Evolutionary conservation across 208 protist genomes (phyloP).

Genomic region (Trypanosoma avium): DNA sequence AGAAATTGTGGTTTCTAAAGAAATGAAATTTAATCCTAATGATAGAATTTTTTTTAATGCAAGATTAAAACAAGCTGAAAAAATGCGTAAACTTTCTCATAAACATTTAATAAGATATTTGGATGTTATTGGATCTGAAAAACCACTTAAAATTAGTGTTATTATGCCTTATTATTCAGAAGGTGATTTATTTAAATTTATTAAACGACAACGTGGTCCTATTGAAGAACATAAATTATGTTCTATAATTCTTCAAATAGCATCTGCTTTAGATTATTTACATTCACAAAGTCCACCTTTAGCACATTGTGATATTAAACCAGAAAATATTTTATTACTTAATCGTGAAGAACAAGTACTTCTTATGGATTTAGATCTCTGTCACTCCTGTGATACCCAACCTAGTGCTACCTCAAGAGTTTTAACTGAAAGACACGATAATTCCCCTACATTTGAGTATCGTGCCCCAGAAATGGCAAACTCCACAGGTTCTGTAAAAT

Average conservation of each 20-base stretch:
- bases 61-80: conserved; percentile 58
- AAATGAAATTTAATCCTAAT: conserved; percentile 63
- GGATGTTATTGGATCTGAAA: conserved; percentile 55
- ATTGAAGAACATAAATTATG: conserved; percentile 68
- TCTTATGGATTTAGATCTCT: conserved; percentile 87
- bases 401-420: conserved; percentile 33
- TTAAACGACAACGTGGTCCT: conserved; percentile 48
- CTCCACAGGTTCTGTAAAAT: conserved; percentile 56
- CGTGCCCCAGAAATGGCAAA: conserved; percentile 56
- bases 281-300: conserved; percentile 76
- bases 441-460: conserved; percentile 76
- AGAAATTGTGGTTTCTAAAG: conserved; percentile 78
- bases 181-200: conserved; percentile 67
- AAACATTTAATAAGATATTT: conserved; percentile 83
- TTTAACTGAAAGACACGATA: conserved; percentile 26
- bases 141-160: conserved; percentile 61
- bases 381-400: conserved; percentile 47
- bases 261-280: conserved; percentile 74
- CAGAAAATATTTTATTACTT: conserved; percentile 85
- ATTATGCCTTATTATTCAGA: conserved; percentile 87
- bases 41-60: conserved; percentile 36
- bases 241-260: conserved; percentile 81
- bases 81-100: conserved; percentile 71
- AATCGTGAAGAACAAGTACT: conserved; percentile 82
- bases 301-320: conserved; percentile 89